Conservation (phyloP, 2,329 filamentous ascomycete genomes). For the Arthrobotrys pseudoclavata region DNA sequence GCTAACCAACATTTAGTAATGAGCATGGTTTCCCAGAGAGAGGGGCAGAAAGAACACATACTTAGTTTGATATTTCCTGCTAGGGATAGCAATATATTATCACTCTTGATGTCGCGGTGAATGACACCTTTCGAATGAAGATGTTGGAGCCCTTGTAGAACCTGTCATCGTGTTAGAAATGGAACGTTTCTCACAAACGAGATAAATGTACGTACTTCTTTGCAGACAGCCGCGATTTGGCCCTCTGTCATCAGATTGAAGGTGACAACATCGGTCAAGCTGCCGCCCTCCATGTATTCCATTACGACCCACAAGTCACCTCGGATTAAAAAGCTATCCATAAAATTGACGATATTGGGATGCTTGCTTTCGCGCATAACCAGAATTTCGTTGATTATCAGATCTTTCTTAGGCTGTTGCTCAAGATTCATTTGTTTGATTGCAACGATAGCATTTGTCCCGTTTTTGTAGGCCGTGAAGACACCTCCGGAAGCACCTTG, state of each 20-base stretch:
- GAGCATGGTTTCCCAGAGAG: background rate
- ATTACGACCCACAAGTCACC: constrained; percentile 98
- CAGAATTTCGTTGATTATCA: constrained; percentile 98
- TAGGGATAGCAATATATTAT: constrained; percentile 93
- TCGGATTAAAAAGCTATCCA: constrained; percentile 91
- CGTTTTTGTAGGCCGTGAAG: constrained; percentile 88
- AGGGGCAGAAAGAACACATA: constrained; percentile 65
- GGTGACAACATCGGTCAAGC: constrained; percentile 96
- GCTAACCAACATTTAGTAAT: constrained; percentile 72
- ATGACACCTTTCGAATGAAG: constrained; percentile 98
- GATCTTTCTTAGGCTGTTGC: constrained; percentile 97
- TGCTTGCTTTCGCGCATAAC: constrained; percentile 99
- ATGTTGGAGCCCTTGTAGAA: constrained; percentile 90
- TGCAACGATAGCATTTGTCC: constrained; percentile 87
- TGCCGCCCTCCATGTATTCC: constrained; percentile 99
- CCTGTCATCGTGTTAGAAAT: constrained; percentile 68
- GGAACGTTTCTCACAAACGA: background rate
- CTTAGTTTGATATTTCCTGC: constrained; percentile 98
- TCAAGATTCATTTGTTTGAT: constrained; percentile 99
- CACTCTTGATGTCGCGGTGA: constrained; percentile 98
- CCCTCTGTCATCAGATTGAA: constrained; percentile 99
- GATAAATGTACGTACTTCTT: constrained; percentile 73
- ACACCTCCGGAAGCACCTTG: constrained; percentile 97
- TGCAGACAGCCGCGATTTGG: constrained; percentile 94
- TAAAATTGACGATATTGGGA: constrained; percentile 99